phyloP scores from a whole-genome alignment of 2,329 filamentous ascomycete genomes.

The Epichloe sibirici region DNA sequence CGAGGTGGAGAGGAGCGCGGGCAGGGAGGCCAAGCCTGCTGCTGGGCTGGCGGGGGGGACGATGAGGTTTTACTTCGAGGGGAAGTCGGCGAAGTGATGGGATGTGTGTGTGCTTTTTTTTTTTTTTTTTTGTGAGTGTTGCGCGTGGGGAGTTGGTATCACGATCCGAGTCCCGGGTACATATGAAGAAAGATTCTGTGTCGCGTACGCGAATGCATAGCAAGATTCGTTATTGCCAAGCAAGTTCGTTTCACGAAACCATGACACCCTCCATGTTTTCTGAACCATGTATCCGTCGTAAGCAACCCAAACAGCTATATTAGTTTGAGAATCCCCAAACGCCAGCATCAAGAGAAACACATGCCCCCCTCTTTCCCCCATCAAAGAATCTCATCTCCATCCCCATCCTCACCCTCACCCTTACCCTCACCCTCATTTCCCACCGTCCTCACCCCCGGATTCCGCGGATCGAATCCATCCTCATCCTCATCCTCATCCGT shows the following conservation, averaged over 20 bases:
- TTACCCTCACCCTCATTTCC: neutral
- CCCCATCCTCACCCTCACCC: neutral
- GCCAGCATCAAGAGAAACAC: neutral
- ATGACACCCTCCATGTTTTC: no score
- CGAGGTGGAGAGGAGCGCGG: slow-evolving; percentile 21
- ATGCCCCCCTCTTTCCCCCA: neutral
- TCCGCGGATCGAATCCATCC: slow-evolving; percentile 9
- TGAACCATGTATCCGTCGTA: neutral
- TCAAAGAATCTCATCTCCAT: slow-evolving; percentile 3
- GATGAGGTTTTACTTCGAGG: slow-evolving; percentile 32
- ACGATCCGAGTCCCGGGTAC: no score
- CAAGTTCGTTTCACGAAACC: no score
- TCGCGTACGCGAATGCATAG: no score
- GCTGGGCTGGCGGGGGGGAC: slow-evolving; percentile 33
- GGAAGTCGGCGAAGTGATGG: slow-evolving; percentile 7
- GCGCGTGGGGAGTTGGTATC: neutral
- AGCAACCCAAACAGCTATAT: neutral
- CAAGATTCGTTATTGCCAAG: no score
- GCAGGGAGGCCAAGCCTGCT: slow-evolving; percentile 31
- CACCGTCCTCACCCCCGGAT: slow-evolving; percentile 1
- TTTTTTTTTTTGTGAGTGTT: neutral
- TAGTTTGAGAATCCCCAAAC: neutral
- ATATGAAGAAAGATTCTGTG: no score
- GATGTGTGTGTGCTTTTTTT: neutral
- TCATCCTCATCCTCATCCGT: slow-evolving; percentile 25